These are phyloP conservation scores for Lachancea kluyveri DNA, from an alignment of 805 yeast genomes.

Conservation along the genomic window DNA sequence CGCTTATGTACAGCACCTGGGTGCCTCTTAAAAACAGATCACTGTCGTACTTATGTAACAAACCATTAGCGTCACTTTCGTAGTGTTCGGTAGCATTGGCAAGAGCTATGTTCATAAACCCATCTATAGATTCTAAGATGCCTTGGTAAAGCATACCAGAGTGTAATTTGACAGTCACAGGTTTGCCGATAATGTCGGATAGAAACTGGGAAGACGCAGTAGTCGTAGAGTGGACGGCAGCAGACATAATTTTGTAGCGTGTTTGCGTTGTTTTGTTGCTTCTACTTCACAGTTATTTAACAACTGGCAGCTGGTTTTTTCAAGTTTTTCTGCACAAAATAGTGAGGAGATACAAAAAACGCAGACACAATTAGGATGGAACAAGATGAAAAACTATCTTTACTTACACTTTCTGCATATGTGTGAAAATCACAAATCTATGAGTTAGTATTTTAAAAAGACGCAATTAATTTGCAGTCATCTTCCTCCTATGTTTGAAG, in stretches of 20 bases:
- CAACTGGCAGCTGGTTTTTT: too few species aligned
- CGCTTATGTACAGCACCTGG: constrained; percentile 33
- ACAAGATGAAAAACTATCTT: too few species aligned
- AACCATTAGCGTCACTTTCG: constrained; percentile 27
- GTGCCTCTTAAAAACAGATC: constrained; percentile 34
- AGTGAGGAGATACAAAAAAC: too few species aligned
- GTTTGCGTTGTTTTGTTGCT: background rate
- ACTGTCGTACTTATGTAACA: constrained; percentile 25
- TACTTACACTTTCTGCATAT: too few species aligned
- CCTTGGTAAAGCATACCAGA: constrained; percentile 86
- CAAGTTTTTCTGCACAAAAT: too few species aligned
- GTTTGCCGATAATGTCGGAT: constrained; percentile 68
- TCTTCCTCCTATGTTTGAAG: too few species aligned
- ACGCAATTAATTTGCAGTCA: too few species aligned
- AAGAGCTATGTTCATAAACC: constrained; percentile 91
- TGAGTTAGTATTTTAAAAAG: too few species aligned
- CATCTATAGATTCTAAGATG: constrained; percentile 80
- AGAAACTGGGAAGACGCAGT: constrained; percentile 72
- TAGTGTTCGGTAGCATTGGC: constrained; percentile 63
- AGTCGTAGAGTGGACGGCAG: constrained; percentile 4
- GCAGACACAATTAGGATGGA: too few species aligned
- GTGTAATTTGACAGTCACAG: constrained; percentile 75
- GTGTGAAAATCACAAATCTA: too few species aligned
- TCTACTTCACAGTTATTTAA: too few species aligned
- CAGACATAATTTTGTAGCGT: constrained; percentile 3